Evolutionary conservation across 2,329 filamentous ascomycete genomes (phyloP).

Genomic region (Fusarium sp.): DNA sequence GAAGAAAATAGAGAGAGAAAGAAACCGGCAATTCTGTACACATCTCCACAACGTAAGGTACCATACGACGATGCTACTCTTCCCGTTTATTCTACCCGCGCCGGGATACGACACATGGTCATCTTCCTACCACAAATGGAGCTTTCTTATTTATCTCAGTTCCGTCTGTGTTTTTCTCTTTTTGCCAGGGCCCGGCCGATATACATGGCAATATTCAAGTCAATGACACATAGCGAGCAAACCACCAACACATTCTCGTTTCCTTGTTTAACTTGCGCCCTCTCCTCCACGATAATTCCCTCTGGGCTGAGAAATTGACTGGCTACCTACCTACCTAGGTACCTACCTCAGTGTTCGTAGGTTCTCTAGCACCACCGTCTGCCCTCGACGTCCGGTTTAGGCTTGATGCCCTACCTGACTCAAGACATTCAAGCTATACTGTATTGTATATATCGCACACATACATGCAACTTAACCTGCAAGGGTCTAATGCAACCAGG

Average conservation of each 20-base stretch:
- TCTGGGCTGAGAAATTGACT: background rate
- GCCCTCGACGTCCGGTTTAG: constrained; percentile 7
- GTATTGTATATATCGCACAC: constrained; percentile 4
- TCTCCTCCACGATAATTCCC: background rate
- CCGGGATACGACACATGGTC: constrained; percentile 10
- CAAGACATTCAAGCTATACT: constrained; percentile 14
- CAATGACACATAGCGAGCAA: background rate
- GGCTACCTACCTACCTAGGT: background rate
- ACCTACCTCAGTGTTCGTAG: background rate
- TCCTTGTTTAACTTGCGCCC: constrained; percentile 5
- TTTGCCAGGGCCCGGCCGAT: constrained; percentile 8
- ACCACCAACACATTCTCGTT: background rate
- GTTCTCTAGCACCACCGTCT: background rate
- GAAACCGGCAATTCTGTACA: background rate
- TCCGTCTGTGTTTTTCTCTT: background rate
- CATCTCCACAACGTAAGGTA: constrained; percentile 14
- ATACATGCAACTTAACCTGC: constrained; percentile 7
- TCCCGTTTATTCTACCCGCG: background rate
- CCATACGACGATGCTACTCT: constrained; percentile 25
- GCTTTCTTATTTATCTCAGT: background rate
- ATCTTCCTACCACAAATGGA: background rate
- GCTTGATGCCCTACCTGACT: constrained; percentile 30
- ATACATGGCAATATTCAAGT: background rate
- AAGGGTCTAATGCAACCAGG: constrained; percentile 20
- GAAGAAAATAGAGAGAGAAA: background rate